These are phyloP conservation scores for Xylaria castorea DNA, from an alignment of 495 filamentous ascomycete species.

Conservation along the genomic window DNA sequence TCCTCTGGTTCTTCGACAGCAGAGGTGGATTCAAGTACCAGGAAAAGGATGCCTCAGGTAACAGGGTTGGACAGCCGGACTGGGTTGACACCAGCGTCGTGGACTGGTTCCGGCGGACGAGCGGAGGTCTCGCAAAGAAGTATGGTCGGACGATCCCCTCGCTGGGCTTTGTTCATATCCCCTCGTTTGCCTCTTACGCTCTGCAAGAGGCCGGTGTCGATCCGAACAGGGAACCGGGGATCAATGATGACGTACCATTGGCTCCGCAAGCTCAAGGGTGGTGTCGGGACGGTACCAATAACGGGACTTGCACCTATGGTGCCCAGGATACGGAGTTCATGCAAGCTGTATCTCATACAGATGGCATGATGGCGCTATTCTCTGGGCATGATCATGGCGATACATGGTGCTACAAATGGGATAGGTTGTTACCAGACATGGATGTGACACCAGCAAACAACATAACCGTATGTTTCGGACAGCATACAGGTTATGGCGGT, in stretches of 20 bases:
- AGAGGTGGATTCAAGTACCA: conserved; percentile 66
- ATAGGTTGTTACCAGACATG: conserved; percentile 40
- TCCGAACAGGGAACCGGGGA: conserved; percentile 60
- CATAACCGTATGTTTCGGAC: conserved; percentile 69
- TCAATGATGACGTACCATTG: conserved; percentile 68
- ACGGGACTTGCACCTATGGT: conserved; percentile 49
- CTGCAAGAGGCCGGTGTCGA: conserved; percentile 54
- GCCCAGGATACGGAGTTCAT: conserved; percentile 71
- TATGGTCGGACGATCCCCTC: conserved; percentile 61
- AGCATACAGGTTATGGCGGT: conserved; percentile 74
- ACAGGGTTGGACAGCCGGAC: conserved; percentile 45
- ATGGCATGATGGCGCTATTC: conserved; percentile 67
- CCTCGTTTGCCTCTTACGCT: conserved; percentile 61
- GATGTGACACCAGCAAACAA: conserved; percentile 40
- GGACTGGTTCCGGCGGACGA: conserved; percentile 64
- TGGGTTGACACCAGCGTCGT: conserved; percentile 60
- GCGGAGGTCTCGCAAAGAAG: conserved; percentile 47
- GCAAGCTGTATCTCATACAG: conserved; percentile 62
- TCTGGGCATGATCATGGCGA: conserved; percentile 76
- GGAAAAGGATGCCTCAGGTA: conserved; percentile 41
- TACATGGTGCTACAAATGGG: conserved; percentile 66
- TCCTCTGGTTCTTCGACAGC: conserved; percentile 82
- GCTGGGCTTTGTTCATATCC: conserved; percentile 78
- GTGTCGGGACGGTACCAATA: conserved; percentile 52
- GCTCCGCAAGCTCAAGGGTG: conserved; percentile 59